These are phyloP conservation scores for Xanthoceras sorbifolium DNA, from an alignment of 345 rosid genomes.

Conservation along the genomic window DNA sequence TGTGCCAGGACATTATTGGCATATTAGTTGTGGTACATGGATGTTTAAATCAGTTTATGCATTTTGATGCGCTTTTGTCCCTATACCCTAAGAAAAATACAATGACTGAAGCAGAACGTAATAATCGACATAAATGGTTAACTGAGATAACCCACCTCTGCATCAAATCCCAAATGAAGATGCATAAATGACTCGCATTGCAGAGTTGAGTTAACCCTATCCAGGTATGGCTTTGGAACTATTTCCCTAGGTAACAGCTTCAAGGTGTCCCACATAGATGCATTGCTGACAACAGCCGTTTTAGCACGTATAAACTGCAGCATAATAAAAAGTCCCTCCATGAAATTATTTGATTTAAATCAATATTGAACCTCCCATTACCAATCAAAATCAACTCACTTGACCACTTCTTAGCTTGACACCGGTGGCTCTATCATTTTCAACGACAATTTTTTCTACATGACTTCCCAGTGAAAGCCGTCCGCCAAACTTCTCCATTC, in stretches of 20 bases:
- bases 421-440: constrained; percentile 75
- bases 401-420: constrained; percentile 83
- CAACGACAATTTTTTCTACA: constrained; percentile 71
- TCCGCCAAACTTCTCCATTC: constrained; percentile 83
- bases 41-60: background rate
- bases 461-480: constrained; percentile 73
- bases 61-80: background rate
- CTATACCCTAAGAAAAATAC: background rate
- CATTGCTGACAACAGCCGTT: constrained; percentile 91
- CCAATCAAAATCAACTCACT: constrained; percentile 45
- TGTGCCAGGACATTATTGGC: background rate
- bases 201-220: constrained; percentile 49
- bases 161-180: constrained; percentile 93
- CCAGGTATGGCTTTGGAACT: constrained; percentile 60
- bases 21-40: background rate
- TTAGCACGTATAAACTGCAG: constrained; percentile 77
- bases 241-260: constrained; percentile 64
- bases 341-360: background rate
- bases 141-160: constrained; percentile 45
- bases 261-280: constrained; percentile 93
- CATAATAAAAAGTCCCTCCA: constrained; percentile 6
- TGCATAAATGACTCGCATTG: constrained; percentile 99
- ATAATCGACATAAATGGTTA: background rate
- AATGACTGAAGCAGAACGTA: background rate
- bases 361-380: background rate